Evolutionary conservation across 108 stramenopile genomes (phyloP), one percentile per base, ranked within the genome.

Genomic region (Nitzschia sp.): DNA sequence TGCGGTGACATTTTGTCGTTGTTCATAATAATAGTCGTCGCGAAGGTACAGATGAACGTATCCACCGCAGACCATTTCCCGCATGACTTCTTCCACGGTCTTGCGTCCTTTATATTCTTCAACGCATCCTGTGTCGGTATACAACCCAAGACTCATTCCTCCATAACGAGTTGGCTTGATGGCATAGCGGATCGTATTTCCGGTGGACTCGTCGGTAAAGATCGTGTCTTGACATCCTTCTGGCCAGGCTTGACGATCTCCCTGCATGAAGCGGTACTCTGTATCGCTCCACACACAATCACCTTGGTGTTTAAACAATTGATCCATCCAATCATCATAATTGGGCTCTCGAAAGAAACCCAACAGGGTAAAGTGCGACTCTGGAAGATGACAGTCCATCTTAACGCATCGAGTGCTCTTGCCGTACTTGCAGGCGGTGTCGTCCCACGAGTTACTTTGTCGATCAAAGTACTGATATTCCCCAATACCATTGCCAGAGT

Each of bases 351-450:
- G 85, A 82, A 81, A 86, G 74, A 83, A 81, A 51, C 83, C 85
- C 31, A 90, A 58, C 33, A 86, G 51, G 0, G 61, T 45, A 36
- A 79, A 90, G 46, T 74, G 46, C 8, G 82, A 78, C 18, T 68
- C 54, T n/a, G 68, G 74, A 23, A 78, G 15, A 56, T 89, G 88
- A 51, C 85, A 90, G 47, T 90, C 84, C 84, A 90, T 85, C 30
- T 80, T 76, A 23, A 66, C 75, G 46, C 85, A 87, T 34, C 82
- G 72, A 11, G 53, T 59, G 34, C 51, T 46, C 33, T 64, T 19
- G 18, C 70, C 38, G 38, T 9, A 6, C 6, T 6, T 13, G 57
- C 85, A 86, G 17, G 76, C 51, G 2, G 75, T 58, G 2, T 54
- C 30, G 46, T 84, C 76, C 88, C 85, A 86, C 11, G 26, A 4